A percentile compares a stretch with the other conserved stretches of the same genome.
Conservation (phyloP, 352 stramenopile genomes). For the Pythium sp. region DNA sequence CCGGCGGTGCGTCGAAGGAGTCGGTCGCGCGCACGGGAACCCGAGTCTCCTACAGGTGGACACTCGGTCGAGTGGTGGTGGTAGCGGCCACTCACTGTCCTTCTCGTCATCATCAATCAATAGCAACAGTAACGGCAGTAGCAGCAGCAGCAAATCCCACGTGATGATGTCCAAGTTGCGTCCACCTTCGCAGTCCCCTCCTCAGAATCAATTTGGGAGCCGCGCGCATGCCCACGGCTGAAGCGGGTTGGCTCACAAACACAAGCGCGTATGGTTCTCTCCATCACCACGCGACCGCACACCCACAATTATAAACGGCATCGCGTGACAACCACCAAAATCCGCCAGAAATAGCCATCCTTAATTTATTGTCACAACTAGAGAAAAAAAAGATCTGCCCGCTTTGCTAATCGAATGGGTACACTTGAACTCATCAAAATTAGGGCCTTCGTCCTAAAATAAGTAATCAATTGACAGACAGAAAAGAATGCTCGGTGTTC, state of each 20-base stretch:
- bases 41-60: slow-evolving; percentile 3
- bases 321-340: no score
- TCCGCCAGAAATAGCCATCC: no score
- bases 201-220: background rate
- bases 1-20: slow-evolving; percentile 90
- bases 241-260: background rate
- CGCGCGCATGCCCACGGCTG: slow-evolving; percentile 8
- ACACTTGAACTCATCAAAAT: no score
- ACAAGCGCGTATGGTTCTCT: no score
- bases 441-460: no score
- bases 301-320: no score
- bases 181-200: background rate
- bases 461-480: no score
- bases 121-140: background rate
- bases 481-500: no score
- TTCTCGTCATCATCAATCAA: background rate
- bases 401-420: no score
- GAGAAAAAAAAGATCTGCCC: no score
- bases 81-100: background rate
- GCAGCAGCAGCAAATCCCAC: background rate
- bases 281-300: no score
- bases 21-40: slow-evolving; percentile 55
- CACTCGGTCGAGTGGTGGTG: background rate
- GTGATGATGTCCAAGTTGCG: background rate
- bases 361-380: no score